A percentile compares a stretch with the other conserved stretches of the same genome.
Evolutionary conservation across 768 basidiomycete species (phyloP).

Genomic region (Tubosaeta brunneosetosa): DNA sequence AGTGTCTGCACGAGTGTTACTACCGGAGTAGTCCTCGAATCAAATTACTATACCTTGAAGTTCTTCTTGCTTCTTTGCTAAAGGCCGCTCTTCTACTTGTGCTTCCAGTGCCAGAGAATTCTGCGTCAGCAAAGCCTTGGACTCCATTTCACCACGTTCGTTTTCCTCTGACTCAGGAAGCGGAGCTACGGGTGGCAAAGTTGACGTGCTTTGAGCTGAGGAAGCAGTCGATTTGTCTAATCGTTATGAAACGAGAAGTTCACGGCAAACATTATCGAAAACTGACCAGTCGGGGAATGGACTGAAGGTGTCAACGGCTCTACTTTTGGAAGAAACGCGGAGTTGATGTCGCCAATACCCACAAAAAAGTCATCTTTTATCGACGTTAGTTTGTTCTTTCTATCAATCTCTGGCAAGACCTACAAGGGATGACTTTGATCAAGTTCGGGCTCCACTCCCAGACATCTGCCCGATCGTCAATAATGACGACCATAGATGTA

Average conservation of each 20-base stretch:
- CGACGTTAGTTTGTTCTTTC: background rate
- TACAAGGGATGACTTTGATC: conserved; percentile 94
- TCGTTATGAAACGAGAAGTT: conserved; percentile 10
- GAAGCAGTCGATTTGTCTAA: conserved; percentile 18
- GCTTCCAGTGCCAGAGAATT: conserved; percentile 78
- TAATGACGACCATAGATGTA: conserved; percentile 98
- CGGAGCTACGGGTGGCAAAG: conserved; percentile 7
- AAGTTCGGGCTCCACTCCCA: conserved; percentile 98
- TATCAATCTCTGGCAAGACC: conserved; percentile 22
- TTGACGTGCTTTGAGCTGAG: conserved; percentile 17
- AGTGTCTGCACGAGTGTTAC: conserved; percentile 8
- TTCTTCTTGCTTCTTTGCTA: conserved; percentile 85
- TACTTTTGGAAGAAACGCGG: conserved; percentile 82
- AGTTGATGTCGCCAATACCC: conserved; percentile 98
- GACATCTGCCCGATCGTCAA: conserved; percentile 96
- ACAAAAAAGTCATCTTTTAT: conserved; percentile 90
- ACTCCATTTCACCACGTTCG: conserved; percentile 42
- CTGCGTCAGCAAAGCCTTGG: conserved; percentile 57
- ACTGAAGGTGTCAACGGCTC: conserved; percentile 38
- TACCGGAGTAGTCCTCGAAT: background rate
- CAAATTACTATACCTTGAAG: conserved; percentile 45
- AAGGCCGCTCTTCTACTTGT: conserved; percentile 78
- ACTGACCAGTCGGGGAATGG: conserved; percentile 24
- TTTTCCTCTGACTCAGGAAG: conserved; percentile 32
- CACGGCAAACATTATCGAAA: background rate